phyloP scores from a whole-genome alignment of 768 basidiomycete genomes.

The Mycena belliarum region DNA sequence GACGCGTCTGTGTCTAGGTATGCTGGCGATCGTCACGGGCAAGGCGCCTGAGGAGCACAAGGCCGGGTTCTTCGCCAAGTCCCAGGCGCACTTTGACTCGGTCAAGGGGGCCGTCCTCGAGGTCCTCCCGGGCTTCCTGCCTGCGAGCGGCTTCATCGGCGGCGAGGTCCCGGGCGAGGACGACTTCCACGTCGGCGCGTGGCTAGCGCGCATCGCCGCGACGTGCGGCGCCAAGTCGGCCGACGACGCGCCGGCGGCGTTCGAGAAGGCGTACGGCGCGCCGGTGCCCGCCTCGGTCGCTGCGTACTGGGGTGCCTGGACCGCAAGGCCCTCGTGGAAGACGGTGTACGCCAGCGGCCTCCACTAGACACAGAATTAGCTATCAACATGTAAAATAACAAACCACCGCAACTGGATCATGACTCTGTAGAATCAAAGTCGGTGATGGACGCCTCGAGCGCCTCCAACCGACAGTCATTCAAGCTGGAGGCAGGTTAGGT shows the following conservation, averaged over 20 bases:
- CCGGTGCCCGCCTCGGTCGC: neutral
- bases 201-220: slow-evolving; percentile 49
- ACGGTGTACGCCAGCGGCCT: slow-evolving; percentile 45
- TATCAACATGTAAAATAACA: neutral
- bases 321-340: slow-evolving; percentile 45
- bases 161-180: slow-evolving; percentile 51
- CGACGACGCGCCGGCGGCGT: slow-evolving; percentile 36
- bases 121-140: slow-evolving; percentile 42
- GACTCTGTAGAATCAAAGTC: slow-evolving; percentile 35
- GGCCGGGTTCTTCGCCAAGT: slow-evolving; percentile 39
- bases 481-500: slow-evolving; percentile 39
- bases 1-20: neutral
- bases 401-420: neutral
- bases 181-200: slow-evolving; percentile 56
- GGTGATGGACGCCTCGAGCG: slow-evolving; percentile 57
- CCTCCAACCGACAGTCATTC: slow-evolving; percentile 64
- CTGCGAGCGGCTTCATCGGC: slow-evolving; percentile 46
- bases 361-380: slow-evolving; percentile 34
- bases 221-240: slow-evolving; percentile 37
- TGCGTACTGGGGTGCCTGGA: slow-evolving; percentile 48
- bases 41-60: slow-evolving; percentile 36
- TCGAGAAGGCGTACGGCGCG: slow-evolving; percentile 38
- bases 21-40: slow-evolving; percentile 45
- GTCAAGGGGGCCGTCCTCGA: slow-evolving; percentile 39
- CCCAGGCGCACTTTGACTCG: slow-evolving; percentile 38